Conservation (phyloP, 2,329 filamentous ascomycete species). For the Cercospora sojina region DNA sequence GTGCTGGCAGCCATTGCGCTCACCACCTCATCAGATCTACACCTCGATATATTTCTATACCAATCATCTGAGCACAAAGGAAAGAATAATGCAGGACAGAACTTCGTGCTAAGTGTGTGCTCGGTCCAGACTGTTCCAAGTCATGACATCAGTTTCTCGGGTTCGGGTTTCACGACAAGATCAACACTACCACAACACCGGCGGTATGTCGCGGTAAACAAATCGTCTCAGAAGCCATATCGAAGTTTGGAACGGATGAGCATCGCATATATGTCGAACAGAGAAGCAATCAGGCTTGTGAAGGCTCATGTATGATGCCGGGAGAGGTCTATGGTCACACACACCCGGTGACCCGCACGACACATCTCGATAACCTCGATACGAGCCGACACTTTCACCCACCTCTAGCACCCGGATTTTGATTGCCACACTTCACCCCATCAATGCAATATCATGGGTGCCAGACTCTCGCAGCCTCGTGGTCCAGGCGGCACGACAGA, state of each 20-base stretch:
- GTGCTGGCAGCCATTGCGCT: slow-evolving; percentile 27
- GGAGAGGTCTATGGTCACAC: not conserved
- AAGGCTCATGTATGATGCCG: not conserved
- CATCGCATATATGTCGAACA: not conserved
- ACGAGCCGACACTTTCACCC: not conserved
- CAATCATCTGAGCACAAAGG: not conserved
- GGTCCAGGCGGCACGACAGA: slow-evolving; percentile 47
- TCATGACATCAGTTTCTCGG: slow-evolving; percentile 12
- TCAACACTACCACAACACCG: not conserved
- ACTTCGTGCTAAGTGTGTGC: not conserved
- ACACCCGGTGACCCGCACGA: too few relatives aligned
- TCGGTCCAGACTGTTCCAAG: not conserved
- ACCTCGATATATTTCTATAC: slow-evolving; percentile 7
- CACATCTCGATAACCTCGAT: not conserved
- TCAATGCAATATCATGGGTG: slow-evolving; percentile 42
- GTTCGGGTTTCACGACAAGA: not conserved
- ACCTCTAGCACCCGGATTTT: not conserved
- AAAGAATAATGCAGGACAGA: not conserved
- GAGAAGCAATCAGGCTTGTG: not conserved
- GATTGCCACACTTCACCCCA: not conserved
- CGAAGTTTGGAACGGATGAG: not conserved
- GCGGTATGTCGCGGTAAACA: not conserved
- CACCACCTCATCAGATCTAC: slow-evolving; percentile 11
- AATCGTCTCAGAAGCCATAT: not conserved
- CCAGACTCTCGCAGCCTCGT: slow-evolving; percentile 47